Base-by-base conservation (phyloP, 202 grass and related monocot genomes). In the Eragrostis tef region DNA sequence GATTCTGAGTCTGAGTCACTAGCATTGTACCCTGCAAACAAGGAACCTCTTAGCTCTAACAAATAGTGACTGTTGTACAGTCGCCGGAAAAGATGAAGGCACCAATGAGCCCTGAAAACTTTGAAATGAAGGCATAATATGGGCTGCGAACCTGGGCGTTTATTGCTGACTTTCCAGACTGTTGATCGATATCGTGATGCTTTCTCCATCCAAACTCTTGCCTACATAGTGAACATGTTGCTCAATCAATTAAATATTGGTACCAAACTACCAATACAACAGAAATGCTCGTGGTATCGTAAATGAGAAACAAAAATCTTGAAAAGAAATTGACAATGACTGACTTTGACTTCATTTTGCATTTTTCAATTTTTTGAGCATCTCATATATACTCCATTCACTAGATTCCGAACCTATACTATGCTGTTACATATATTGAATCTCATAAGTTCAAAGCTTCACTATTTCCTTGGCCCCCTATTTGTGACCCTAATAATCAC, bases 101-200 rank as follows among this genome's bases (percentile, higher is more conserved):
- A 77, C 14, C 34, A 58, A 52, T 43, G 69, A 47, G 26, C n/a
- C 19, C 25, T 74, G 79, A 17, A 82, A 83, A 48, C 5, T 1
- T 48, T 45, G 51, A 80, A 80, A 70, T 29, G 36, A 46, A 75
- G 25, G 52, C 29, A 41, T n/a, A n/a, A 54, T 64, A 13, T 21
- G 56, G 67, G 74, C 78, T 7, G 63, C 63, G 77, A 43, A 99
- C 96, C 96, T 92, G 96, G 96, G 42, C 88, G 86, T 81, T 96
- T 99, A 79, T 87, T 21, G 85, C 96, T 82, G 73, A 99, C 90
- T 85, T 93, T 99, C 93, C 96, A 99, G 59, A 96, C 93, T 36
- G 89, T 87, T 45, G 96, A 99, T 75, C 93, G 75, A 66, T 93
- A 99, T 75, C 83, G 89, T 15, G 96, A 96, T 71, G 93, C 96